These are phyloP conservation scores for Cutaneotrichosporon sp. DNA, from an alignment of 1,284 basidiomycete species.

Conservation along the genomic window DNA sequence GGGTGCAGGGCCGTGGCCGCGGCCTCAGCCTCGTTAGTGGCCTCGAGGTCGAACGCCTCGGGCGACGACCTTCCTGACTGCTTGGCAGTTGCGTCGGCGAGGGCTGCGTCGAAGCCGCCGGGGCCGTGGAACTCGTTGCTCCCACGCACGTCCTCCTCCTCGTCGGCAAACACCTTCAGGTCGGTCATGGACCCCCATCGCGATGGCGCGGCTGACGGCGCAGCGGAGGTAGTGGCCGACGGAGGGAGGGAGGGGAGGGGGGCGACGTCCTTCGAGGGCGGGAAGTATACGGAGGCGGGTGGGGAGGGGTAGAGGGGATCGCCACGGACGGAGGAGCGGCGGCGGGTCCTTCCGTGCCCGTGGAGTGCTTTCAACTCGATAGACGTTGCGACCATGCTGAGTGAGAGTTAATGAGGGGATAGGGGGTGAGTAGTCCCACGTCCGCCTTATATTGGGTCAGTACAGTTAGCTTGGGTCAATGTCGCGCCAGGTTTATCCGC, in stretches of 20 bases:
- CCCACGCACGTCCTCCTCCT: not conserved
- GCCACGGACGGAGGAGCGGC: not conserved
- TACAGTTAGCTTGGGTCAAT: no score
- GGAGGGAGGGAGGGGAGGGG: conserved; percentile 1
- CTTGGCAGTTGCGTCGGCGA: no score
- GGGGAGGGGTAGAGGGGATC: not conserved
- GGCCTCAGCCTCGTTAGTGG: not conserved
- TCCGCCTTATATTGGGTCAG: no score
- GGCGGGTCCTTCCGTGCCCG: no score
- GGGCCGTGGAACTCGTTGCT: not conserved
- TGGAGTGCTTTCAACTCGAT: no score
- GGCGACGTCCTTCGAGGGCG: not conserved
- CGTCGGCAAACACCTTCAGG: not conserved
- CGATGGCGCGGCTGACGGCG: not conserved
- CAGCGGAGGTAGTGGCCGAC: not conserved
- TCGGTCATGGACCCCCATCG: not conserved
- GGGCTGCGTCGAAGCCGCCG: not conserved
- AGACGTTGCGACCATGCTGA: no score
- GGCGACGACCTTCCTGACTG: not conserved
- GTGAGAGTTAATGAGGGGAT: no score
- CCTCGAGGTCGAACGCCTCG: conserved; percentile 1
- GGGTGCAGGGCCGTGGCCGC: conserved; percentile 28
- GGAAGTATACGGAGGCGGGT: conserved; percentile 1
- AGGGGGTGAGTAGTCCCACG: no score
- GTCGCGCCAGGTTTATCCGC: no score